Base-by-base conservation (phyloP, 1,139 yeast species). In the Wickerhamiella infanticola region DNA sequence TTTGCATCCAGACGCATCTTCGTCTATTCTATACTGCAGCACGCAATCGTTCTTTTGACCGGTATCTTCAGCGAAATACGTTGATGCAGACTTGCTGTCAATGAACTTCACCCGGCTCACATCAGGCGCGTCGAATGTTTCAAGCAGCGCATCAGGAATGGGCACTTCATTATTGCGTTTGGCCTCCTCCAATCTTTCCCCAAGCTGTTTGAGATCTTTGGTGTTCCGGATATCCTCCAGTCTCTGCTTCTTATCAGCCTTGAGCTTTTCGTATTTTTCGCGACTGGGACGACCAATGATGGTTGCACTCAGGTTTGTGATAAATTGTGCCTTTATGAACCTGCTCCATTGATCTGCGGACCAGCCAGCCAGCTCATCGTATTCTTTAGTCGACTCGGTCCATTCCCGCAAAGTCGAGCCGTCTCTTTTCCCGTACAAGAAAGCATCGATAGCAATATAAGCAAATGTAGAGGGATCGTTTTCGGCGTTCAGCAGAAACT, bases 261-360 rank as follows among this genome's bases (percentile, higher is more conserved):
- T 79, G 45, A 73, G 60, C 3, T 61, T 50, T 46, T 72, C 72
- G 58, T 83, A 81, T 45, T 83, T 63, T 25, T 63, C 61, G 5
- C 75, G 67, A 3, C 95, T 84, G 13, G 99, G 97, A 51, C 65
- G 72, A 2, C 85, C 86, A 45, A 84, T 59, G 3, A 88, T 70
- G n/a, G 83, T 64, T 4, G 79, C 83, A n/a, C 81, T 73, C n/a
- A 77, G 69, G 53, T 79, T 81, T 5, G 76, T 70, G 11, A 84
- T 68, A 42, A 84, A 71, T 55, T 76, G 73, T 43, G 67, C 63
- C 37, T 67, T 60, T 43, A 79, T 68, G 44, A 81, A 62, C 0
- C 63, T 62, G 45, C 73, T 62, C 98, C 98, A 93, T 54, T 82
- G 68, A 6, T 71, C 69, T 3, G 70, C 58, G 7, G 74, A 55